Percentiles rank a stretch among this genome's conserved stretches.
These are phyloP conservation scores for Sclerotinia subarctica DNA, from an alignment of 2,329 filamentous ascomycete genomes.

Conservation along the genomic window DNA sequence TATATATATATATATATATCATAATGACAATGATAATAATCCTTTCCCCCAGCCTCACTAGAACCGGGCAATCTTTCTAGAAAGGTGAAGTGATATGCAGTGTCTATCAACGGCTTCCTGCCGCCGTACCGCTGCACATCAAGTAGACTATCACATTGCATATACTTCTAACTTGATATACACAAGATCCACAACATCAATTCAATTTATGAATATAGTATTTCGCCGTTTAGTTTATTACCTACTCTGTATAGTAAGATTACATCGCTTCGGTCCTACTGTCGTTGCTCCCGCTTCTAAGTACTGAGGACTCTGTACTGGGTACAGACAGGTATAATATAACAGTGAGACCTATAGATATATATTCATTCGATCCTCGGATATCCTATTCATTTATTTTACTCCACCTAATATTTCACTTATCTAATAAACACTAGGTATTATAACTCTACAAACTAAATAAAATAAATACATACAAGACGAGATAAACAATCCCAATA, in stretches of 20 bases:
- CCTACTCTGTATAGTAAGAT: neutral
- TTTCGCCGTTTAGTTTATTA: neutral
- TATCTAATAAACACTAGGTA: too few species aligned
- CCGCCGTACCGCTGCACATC: neutral
- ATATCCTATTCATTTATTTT: neutral
- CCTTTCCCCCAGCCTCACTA: too few species aligned
- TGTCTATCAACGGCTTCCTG: constrained; percentile 6
- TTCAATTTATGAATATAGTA: neutral
- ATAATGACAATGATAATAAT: too few species aligned
- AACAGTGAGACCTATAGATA: too few species aligned
- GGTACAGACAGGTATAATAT: too few species aligned
- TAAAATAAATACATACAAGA: neutral
- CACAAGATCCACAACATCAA: neutral
- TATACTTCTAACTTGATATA: neutral
- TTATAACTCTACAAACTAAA: neutral
- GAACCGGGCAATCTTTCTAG: neutral
- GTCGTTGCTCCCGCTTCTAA: neutral
- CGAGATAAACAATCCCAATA: neutral
- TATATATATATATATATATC: too few species aligned
- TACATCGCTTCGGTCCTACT: neutral
- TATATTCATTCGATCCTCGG: neutral
- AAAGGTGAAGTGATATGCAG: constrained; percentile 3
- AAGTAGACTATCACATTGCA: neutral
- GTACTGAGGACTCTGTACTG: too few species aligned
- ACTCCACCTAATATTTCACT: too few species aligned